Conservation (phyloP, 805 yeast genomes). For the Starmerella khaoyaiensis region DNA sequence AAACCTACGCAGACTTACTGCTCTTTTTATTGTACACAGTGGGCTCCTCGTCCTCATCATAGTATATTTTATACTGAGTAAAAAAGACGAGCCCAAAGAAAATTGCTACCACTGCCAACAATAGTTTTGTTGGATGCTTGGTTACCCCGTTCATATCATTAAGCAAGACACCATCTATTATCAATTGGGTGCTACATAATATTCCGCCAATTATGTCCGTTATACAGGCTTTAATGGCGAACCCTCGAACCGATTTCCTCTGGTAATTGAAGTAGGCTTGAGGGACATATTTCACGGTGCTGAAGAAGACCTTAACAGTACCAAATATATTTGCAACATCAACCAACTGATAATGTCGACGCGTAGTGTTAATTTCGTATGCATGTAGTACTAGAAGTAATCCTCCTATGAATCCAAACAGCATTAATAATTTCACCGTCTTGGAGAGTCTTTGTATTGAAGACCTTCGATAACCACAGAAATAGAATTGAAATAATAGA, state of each 20-base stretch:
- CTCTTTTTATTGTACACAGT: conserved; percentile 12
- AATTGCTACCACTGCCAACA: conserved; percentile 30
- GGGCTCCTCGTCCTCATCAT: conserved; percentile 10
- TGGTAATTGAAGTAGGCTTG: conserved; percentile 34
- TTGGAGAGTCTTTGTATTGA: conserved; percentile 24
- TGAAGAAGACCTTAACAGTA: conserved; percentile 34
- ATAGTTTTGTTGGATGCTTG: conserved; percentile 36
- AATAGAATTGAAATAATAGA: conserved; percentile 29
- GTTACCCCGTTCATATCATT: conserved; percentile 26
- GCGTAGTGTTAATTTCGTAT: conserved; percentile 21
- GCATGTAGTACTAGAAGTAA: conserved; percentile 23
- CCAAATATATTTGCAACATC: conserved; percentile 34
- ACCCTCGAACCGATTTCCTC: conserved; percentile 37
- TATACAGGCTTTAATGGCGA: conserved; percentile 31
- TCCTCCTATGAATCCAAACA: conserved; percentile 17
- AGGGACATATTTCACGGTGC: conserved; percentile 38
- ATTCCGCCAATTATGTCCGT: conserved; percentile 36
- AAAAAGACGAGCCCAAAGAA: conserved; percentile 26
- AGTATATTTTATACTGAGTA: conserved; percentile 23
- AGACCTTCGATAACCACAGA: conserved; percentile 29
- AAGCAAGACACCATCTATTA: conserved; percentile 31
- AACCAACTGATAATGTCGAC: conserved; percentile 24
- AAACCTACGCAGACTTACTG: too few species aligned
- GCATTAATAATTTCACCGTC: conserved; percentile 21
- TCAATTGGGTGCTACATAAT: conserved; percentile 32